Conservation (phyloP, 2,329 filamentous ascomycete genomes). For the Fusarium siculi region DNA sequence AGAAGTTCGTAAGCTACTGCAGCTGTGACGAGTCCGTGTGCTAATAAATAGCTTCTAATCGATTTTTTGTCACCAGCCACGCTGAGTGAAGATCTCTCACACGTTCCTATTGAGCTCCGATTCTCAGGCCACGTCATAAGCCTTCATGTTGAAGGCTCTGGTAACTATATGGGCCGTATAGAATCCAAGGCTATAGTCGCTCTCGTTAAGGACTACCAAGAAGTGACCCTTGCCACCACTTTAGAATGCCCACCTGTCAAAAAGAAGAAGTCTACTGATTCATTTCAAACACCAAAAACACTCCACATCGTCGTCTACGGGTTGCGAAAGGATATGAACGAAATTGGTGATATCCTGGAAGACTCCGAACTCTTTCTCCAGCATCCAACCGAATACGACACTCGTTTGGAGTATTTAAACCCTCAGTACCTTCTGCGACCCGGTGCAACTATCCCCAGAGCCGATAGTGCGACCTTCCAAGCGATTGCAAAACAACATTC, state of each 20-base stretch:
- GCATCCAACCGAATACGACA: not conserved
- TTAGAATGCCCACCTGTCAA: not conserved
- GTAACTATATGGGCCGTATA: not conserved
- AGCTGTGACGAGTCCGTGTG: accelerated
- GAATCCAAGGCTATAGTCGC: not conserved
- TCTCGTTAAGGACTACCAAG: not conserved
- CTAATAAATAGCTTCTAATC: not conserved
- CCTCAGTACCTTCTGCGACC: not conserved
- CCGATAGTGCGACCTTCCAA: not conserved
- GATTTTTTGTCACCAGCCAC: not conserved
- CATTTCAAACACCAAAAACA: not conserved
- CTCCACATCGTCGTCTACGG: not conserved
- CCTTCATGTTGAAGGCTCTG: not conserved
- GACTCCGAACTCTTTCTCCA: not conserved
- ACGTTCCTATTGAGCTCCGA: not conserved
- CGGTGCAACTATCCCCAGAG: not conserved
- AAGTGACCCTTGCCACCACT: not conserved
- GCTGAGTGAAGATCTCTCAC: not conserved
- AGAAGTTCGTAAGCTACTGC: not conserved
- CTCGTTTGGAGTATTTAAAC: not conserved
- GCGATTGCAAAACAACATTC: not conserved
- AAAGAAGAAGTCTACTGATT: not conserved
- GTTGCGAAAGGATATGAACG: not conserved
- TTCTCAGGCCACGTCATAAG: not conserved
- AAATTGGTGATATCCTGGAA: not conserved